Conservation (phyloP, 768 basidiomycete species). For the Mycena latifolia region DNA sequence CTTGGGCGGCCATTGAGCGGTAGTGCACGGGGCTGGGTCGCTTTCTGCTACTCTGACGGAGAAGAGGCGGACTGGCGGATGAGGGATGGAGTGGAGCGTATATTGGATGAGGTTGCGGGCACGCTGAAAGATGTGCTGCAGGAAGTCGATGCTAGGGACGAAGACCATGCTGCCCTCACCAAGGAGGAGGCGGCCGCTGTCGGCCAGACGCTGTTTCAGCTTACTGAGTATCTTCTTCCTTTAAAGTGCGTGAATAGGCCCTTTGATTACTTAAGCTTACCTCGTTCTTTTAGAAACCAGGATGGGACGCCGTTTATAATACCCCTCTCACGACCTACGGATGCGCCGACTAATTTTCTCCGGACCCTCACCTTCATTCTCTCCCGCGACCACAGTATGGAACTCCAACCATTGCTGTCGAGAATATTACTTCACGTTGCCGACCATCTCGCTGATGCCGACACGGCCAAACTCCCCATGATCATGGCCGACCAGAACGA, state of each 20-base stretch:
- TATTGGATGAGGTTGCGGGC: slow-evolving; percentile 78
- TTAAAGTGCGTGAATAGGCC: slow-evolving; percentile 63
- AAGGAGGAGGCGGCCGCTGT: slow-evolving; percentile 78
- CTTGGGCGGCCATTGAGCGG: slow-evolving; percentile 67
- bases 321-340: slow-evolving; percentile 65
- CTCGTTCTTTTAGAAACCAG: slow-evolving; percentile 46
- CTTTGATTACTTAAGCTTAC: slow-evolving; percentile 9
- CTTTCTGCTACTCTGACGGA: slow-evolving; percentile 45
- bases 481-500: slow-evolving; percentile 77
- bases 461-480: slow-evolving; percentile 71
- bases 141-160: slow-evolving; percentile 76
- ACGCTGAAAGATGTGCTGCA: slow-evolving; percentile 80
- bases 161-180: slow-evolving; percentile 62
- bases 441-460: slow-evolving; percentile 75
- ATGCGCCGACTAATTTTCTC: slow-evolving; percentile 73
- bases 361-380: slow-evolving; percentile 73
- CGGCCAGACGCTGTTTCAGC: slow-evolving; percentile 69
- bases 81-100: slow-evolving; percentile 59
- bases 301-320: slow-evolving; percentile 62
- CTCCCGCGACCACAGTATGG: slow-evolving; percentile 69
- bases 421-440: slow-evolving; percentile 74
- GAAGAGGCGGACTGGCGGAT: slow-evolving; percentile 43
- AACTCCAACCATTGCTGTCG: slow-evolving; percentile 72
- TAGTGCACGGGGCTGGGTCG: slow-evolving; percentile 73
- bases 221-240: slow-evolving; percentile 68